Base-by-base conservation (phyloP, 2,329 filamentous ascomycete genomes). In the Penicillium sp. region DNA sequence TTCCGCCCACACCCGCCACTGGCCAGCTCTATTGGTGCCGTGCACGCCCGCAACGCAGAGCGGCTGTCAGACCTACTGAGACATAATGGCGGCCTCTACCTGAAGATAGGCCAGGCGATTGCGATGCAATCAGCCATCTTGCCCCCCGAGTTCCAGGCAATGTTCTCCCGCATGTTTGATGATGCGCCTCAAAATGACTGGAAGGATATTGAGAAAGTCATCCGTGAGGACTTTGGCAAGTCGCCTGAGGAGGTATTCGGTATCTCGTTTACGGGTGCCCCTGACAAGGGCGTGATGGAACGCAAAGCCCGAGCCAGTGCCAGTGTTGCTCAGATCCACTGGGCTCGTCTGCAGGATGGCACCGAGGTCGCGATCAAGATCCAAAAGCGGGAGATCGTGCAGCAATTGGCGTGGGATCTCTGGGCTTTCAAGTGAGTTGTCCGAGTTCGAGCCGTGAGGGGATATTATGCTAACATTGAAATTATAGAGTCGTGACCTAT, bases 81-180 rank as follows among this genome's bases (percentile, higher is more conserved):
- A 27, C 79, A 84, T 52, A 99, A 99, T 80, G 93, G 94, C 57
- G 94, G 94, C 0, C 76, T 99, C 18, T 99, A 97, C 70, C 80
- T 97, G 69, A 99, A 99, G 81, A 97, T 99, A 55, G 94, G 94
- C 0, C 94, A 99, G 79, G 94, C 94, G 5, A 93, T 99, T 63
- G 94, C 93, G 15, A 97, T 97, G 94, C 94, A 99, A 79, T 93
- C 89, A 63, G 93, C 93, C 0, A 86, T 97, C 27, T 77, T 99
- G 58, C 94, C 94, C 27, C 90, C 92, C 0, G 91, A 96, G 73
- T 97, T 97, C 65, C 91, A 96, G 78, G 86, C 87, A 67, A 97
- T 97, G 91, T 99, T 99, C 70, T 81, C 88, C 23, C 84, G 88
- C 67, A 97, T 99, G 91, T 99, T 97, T 71, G 94, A 97, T 70